Conservation (phyloP, 306 rosid genomes). For the Pterocarpus macrocarpus region DNA sequence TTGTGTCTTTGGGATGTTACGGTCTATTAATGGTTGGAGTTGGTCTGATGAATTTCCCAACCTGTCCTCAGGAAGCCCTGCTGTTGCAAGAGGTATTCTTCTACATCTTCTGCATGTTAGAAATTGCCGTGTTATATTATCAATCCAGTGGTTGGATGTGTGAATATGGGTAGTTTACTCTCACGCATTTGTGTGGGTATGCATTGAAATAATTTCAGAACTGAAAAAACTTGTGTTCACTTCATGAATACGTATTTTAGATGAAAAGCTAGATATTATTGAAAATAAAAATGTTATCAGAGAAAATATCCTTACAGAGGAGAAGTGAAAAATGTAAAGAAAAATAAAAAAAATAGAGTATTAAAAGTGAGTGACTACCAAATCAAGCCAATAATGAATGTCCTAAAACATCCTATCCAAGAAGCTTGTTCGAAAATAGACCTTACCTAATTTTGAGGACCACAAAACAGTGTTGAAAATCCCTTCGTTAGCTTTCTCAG, state of each 20-base stretch:
- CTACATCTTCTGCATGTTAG: not conserved
- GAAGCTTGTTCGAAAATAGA: not conserved
- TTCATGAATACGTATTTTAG: constrained; percentile 10
- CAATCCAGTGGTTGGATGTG: constrained; percentile 8
- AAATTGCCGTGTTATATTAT: constrained; percentile 14
- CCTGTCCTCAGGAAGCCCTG: constrained; percentile 84
- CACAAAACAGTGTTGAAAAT: not conserved
- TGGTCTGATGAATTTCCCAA: constrained; percentile 86
- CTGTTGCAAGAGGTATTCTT: constrained; percentile 74
- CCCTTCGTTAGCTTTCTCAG: not conserved
- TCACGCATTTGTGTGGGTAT: not conserved
- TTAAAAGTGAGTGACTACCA: not conserved
- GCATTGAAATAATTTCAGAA: constrained; percentile 12
- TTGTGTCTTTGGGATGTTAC: constrained; percentile 89
- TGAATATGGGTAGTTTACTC: constrained; percentile 1
- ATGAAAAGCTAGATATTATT: constrained; percentile 10
- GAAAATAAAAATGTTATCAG: not conserved
- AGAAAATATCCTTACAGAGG: not conserved
- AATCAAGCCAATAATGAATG: constrained; percentile 12
- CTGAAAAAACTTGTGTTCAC: constrained; percentile 6
- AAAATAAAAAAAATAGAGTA: not conserved
- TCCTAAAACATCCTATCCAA: not conserved
- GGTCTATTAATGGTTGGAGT: constrained; percentile 94
- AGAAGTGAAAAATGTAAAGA: not conserved
- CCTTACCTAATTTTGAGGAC: not conserved